Evolutionary conservation across 2,329 filamentous ascomycete species (phyloP).

Genomic region (Penicillium sp.): DNA sequence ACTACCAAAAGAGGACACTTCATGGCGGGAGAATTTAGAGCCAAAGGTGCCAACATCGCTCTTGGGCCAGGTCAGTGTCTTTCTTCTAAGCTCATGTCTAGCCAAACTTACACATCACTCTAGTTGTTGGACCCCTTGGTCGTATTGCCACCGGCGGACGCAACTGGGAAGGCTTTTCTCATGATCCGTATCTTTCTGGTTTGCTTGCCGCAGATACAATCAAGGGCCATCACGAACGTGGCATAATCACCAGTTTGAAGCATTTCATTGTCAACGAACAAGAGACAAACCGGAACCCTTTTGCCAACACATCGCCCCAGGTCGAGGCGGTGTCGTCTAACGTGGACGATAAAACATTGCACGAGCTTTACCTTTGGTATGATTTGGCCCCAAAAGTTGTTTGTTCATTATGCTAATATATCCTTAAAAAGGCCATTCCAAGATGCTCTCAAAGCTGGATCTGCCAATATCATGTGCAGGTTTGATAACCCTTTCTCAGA

Average conservation of each 20-base stretch:
- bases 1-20: slow-evolving; percentile 54
- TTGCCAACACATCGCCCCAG: slow-evolving; percentile 36
- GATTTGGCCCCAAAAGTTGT: background rate
- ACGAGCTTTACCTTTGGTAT: slow-evolving; percentile 64
- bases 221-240: slow-evolving; percentile 43
- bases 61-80: slow-evolving; percentile 34
- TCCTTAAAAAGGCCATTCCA: slow-evolving; percentile 54
- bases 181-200: slow-evolving; percentile 46
- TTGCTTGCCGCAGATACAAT: slow-evolving; percentile 41
- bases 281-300: slow-evolving; percentile 42
- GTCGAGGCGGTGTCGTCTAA: slow-evolving; percentile 59
- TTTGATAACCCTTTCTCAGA: background rate
- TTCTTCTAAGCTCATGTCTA: background rate
- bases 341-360: slow-evolving; percentile 65
- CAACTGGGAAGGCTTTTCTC: slow-evolving; percentile 45
- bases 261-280: slow-evolving; percentile 66
- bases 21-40: slow-evolving; percentile 61
- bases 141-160: slow-evolving; percentile 44
- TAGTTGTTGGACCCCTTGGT: slow-evolving; percentile 44
- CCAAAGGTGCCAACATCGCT: slow-evolving; percentile 46
- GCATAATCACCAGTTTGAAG: slow-evolving; percentile 41
- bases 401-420: background rate
- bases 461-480: slow-evolving; percentile 62
- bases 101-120: background rate
- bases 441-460: slow-evolving; percentile 60